A percentile compares a stretch with the other conserved stretches of the same genome.
These are phyloP conservation scores for Immersiella caudata DNA, from an alignment of 495 filamentous ascomycete species.

Conservation along the genomic window DNA sequence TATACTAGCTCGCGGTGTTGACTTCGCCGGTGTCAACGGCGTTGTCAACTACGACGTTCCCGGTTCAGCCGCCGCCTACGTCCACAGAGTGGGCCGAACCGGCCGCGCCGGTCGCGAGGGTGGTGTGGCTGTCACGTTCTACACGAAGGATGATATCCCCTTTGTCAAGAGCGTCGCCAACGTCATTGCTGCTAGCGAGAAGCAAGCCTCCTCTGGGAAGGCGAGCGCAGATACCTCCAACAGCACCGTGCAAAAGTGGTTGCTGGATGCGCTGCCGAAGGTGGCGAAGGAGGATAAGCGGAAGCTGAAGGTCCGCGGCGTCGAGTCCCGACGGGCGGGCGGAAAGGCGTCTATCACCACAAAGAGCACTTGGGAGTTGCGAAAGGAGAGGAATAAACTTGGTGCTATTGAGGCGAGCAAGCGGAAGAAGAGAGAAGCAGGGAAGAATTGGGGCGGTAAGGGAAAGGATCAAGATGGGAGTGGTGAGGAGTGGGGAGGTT, in stretches of 20 bases:
- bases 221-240: constrained; percentile 32
- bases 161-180: constrained; percentile 92
- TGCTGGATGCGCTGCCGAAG: constrained; percentile 83
- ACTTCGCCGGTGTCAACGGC: constrained; percentile 89
- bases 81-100: constrained; percentile 91
- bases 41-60: constrained; percentile 98
- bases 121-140: constrained; percentile 90
- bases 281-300: constrained; percentile 80
- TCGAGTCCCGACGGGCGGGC: constrained; percentile 67
- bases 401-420: constrained; percentile 75
- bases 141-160: constrained; percentile 90
- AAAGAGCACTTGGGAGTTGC: constrained; percentile 86
- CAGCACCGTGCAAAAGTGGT: constrained; percentile 72
- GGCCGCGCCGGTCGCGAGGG: constrained; percentile 85
- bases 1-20: constrained; percentile 83
- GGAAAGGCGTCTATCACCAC: constrained; percentile 73
- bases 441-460: constrained; percentile 37
- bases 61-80: constrained; percentile 81
- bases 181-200: constrained; percentile 83
- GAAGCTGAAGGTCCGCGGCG: constrained; percentile 77
- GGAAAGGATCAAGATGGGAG: constrained; percentile 36
- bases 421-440: constrained; percentile 53
- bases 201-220: constrained; percentile 55
- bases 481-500: constrained; percentile 66
- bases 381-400: constrained; percentile 72